Evolutionary conservation across 2,329 filamentous ascomycete genomes (phyloP), one percentile per base, ranked within the genome.

Genomic region (Monilinia polystroma): DNA sequence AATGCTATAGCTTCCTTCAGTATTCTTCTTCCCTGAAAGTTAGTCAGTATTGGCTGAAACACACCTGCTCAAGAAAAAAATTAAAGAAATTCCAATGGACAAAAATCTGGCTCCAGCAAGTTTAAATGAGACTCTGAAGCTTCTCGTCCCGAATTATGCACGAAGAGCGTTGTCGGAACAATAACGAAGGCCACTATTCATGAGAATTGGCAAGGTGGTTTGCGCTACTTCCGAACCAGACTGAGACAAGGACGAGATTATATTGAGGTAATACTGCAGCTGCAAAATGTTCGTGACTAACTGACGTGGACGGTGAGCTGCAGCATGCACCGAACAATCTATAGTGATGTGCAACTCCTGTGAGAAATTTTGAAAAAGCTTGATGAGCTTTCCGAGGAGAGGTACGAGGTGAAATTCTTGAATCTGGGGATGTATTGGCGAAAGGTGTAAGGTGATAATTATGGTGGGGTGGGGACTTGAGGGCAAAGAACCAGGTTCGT

Each of bases 261-360:
- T 69, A 70, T 59, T 70, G 70, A 72, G 72, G 73, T 75, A 71
- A 73, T 72, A 76, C 74, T 58, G 71, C 73, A 75, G 73, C 64
- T 68, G 66, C 67, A 63, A 60, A 72, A 70, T 68, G 67, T 70
- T 73, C 66, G 72, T 71, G 72, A 71, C 63, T 55, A 67, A 69
- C 66, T 72, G 70, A 74, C 69, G 69, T 72, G 70, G 68, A 71
- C 68, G 68, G 68, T 70, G 69, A 71, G 67, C 68, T 71, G 70
- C 71, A 72, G 70, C 66, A 67, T 65, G 64, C 58, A 67, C 66
- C 68, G 64, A 68, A 52, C 38, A 53, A 68, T 55, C 67, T 56
- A 47, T 66, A 57, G 64, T 56, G 58, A 45, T 67, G 72, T 73
- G 70, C 68, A 71, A 73, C 71, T 68, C 69, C 66, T 53, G 66